These are phyloP conservation scores for Gossypium thurberi DNA, from an alignment of 345 rosid species.

Conservation along the genomic window DNA sequence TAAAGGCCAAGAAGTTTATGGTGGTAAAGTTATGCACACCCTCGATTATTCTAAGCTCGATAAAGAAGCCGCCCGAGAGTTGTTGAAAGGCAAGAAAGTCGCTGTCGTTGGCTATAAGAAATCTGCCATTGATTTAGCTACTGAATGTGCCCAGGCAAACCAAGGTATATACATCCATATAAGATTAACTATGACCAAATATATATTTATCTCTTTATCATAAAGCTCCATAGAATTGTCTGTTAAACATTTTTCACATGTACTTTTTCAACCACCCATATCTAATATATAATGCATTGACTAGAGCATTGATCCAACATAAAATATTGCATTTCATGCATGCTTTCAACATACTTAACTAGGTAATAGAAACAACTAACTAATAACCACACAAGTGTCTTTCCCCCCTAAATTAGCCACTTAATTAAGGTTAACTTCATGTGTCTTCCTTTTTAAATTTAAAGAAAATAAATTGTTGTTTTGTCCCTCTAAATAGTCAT, in stretches of 20 bases:
- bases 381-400: background rate
- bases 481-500: background rate
- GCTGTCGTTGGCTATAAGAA: conserved; percentile 48
- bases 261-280: too few relatives aligned
- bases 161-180: conserved; percentile 29
- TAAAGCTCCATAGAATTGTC: too few relatives aligned
- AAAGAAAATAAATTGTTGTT: background rate
- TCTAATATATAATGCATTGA: too few relatives aligned
- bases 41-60: conserved; percentile 43
- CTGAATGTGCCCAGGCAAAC: conserved; percentile 48
- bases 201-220: too few relatives aligned
- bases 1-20: conserved; percentile 33
- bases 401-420: background rate
- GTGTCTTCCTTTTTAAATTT: background rate
- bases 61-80: conserved; percentile 23
- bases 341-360: background rate
- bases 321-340: background rate
- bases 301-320: too few relatives aligned
- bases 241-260: too few relatives aligned
- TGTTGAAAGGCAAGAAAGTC: conserved; percentile 45
- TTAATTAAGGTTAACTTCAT: background rate
- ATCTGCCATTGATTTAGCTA: conserved; percentile 56
- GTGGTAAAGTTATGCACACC: conserved; percentile 46
- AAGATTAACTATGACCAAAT: background rate
- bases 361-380: background rate